Evolutionary conservation across 176 grass and related monocot genomes (phyloP).

Genomic region (Canna indica): DNA sequence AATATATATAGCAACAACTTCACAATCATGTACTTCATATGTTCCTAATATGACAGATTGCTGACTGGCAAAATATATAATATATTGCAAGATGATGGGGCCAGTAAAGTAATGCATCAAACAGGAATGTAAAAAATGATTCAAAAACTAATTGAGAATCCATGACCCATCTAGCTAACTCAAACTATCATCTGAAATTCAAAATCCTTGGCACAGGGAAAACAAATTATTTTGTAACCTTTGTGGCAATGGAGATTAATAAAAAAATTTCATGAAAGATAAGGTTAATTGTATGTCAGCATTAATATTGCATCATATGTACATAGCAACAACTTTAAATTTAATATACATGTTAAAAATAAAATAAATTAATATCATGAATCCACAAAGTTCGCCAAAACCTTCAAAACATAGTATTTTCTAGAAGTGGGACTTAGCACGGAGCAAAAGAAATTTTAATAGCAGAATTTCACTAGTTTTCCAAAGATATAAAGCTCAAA

Average conservation of each 20-base stretch:
- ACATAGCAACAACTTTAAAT: neutral
- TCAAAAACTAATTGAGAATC: too few relatives aligned
- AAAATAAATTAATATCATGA: neutral
- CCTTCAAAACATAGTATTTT: neutral
- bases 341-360: neutral
- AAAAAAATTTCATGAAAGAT: too few relatives aligned
- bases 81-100: too few relatives aligned
- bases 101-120: too few relatives aligned
- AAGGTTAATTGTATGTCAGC: too few relatives aligned
- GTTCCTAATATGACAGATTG: neutral
- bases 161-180: too few relatives aligned
- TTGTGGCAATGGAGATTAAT: too few relatives aligned
- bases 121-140: too few relatives aligned
- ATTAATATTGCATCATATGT: neutral
- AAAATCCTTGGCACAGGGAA: too few relatives aligned
- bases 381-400: neutral
- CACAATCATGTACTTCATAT: neutral
- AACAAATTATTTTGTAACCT: too few relatives aligned
- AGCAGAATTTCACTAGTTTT: neutral
- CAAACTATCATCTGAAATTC: too few relatives aligned
- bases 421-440: neutral
- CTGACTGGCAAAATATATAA: neutral
- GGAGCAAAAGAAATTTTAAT: too few relatives aligned
- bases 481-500: neutral
- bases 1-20: neutral